Evolutionary conservation across 108 stramenopile genomes (phyloP).

Genomic region (Nitzschia palea): DNA sequence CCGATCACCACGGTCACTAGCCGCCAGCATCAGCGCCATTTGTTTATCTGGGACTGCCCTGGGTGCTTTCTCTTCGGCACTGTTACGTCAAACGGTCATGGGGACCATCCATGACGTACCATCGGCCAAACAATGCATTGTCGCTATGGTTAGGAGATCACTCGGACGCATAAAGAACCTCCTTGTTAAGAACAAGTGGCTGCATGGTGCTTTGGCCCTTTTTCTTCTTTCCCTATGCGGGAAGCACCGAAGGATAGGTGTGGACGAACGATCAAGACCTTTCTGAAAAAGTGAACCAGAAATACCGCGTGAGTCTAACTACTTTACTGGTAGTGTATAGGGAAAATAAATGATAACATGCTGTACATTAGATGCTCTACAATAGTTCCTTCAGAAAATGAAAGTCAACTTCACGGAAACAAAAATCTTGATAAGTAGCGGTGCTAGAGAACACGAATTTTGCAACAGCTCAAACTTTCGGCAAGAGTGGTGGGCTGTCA

Average conservation of each 20-base stretch:
- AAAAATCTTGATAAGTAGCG: too few relatives aligned
- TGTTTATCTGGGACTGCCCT: conserved; percentile 9
- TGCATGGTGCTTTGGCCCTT: conserved; percentile 13
- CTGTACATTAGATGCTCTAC: too few relatives aligned
- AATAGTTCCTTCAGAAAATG: too few relatives aligned
- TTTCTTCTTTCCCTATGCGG: conserved; percentile 4
- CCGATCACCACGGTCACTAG: background rate
- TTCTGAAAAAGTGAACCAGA: too few relatives aligned
- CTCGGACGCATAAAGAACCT: conserved; percentile 4
- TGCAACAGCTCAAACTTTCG: too few relatives aligned
- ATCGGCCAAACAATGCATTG: background rate
- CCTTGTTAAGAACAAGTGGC: background rate
- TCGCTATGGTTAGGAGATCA: background rate
- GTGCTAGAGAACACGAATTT: too few relatives aligned
- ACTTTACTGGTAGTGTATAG: too few relatives aligned
- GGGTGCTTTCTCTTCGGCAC: conserved; percentile 17
- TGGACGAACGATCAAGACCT: too few relatives aligned
- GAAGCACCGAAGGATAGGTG: background rate
- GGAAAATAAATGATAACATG: too few relatives aligned
- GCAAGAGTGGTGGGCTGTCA: too few relatives aligned
- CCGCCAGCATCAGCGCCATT: background rate
- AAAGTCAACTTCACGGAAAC: too few relatives aligned
- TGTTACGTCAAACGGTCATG: conserved; percentile 16
- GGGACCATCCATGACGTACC: conserved; percentile 22
- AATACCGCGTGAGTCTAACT: too few relatives aligned